Base-by-base conservation (phyloP, 495 filamentous ascomycete species). In the Trichoderma erinaceum region DNA sequence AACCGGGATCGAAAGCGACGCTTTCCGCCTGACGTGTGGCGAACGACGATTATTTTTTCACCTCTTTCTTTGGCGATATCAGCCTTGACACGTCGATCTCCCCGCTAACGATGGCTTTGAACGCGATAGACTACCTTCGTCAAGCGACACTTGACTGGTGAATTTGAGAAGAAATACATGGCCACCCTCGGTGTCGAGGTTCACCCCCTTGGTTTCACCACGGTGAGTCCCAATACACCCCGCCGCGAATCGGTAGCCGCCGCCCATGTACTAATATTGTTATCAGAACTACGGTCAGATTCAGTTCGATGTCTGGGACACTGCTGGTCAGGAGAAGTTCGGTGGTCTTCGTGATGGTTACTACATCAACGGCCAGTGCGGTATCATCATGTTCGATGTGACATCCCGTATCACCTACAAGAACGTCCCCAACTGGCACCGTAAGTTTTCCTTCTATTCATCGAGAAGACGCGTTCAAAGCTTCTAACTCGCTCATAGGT, bases 91-190 rank as follows among this genome's bases (percentile, higher is more conserved):
- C 27, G 25, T 61, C 16, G 23, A 61, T 21, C 8, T 61, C 56
- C 35, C 25, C 56, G 56, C 56, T 61, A 32, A 61, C 56, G 11
- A 61, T 2, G 11, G 12, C 16, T 79, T 15, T 61, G 56, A 29
- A 29, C 12, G 25, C 56, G n/a, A 61, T 61, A 99, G 96, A 99
- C 96, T 78, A 99, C 96, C 77, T 99, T 99, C 86, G 96, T 99
- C 84, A 99, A 98, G 89, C 96, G 96, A 75, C 96, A 99, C 81
- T 83, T 98, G 85, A 98, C 96, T 77, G 96, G 96, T 71, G 96
- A 99, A 79, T 99, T 99, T 78, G 96, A 99, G 87, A 99, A 99
- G 89, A 99, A 98, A 84, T 99, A 99, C 82, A 97, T 99, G 79
- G 96, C 96, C 70, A 99, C 96, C 68, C 89, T 99, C 68, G 96